These are phyloP conservation scores for Botryotinia narcissicola DNA, from an alignment of 2,329 filamentous ascomycete species.

Conservation along the genomic window DNA sequence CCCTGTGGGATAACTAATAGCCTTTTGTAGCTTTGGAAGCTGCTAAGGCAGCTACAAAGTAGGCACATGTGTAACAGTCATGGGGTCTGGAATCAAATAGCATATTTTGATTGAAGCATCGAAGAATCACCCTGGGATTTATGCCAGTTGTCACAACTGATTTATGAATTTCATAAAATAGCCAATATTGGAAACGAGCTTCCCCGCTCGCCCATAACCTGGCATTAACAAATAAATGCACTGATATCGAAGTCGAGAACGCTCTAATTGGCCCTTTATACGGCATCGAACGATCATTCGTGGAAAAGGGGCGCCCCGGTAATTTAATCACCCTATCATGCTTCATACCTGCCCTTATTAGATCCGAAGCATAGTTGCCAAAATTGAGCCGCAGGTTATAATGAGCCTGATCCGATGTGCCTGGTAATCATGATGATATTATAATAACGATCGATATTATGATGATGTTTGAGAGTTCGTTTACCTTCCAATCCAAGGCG, in stretches of 20 bases:
- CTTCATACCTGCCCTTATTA: neutral
- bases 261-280: constrained; percentile 11
- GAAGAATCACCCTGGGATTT: neutral
- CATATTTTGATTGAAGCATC: neutral
- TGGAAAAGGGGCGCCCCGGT: neutral
- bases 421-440: neutral
- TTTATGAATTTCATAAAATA: neutral
- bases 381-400: neutral
- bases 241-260: neutral
- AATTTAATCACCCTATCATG: neutral
- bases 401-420: neutral
- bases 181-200: neutral
- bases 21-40: constrained; percentile 5
- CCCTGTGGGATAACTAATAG: constrained; percentile 11
- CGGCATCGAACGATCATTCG: neutral
- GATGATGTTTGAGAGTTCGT: neutral
- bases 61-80: neutral
- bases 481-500: constrained; percentile 15
- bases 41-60: neutral
- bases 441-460: neutral
- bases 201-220: neutral
- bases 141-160: neutral
- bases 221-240: neutral
- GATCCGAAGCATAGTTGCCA: neutral
- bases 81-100: neutral